Evolutionary conservation across 78 protist species (phyloP).

Genomic region (Pigoraptor vietnamica): DNA sequence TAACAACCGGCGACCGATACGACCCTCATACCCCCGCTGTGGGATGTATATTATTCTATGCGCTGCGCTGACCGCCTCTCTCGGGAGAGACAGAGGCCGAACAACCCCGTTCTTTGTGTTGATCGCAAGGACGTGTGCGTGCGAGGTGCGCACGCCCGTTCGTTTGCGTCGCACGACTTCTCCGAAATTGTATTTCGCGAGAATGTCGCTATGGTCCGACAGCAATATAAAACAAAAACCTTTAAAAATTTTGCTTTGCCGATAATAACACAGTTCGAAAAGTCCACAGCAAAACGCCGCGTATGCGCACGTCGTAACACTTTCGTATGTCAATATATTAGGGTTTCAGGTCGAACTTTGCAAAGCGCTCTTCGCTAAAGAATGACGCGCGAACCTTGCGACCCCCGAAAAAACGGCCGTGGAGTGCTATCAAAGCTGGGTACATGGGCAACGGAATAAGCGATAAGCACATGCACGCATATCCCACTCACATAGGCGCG

Average conservation of each 20-base stretch:
- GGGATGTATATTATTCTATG: too few relatives aligned
- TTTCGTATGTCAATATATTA: background rate
- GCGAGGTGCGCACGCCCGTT: background rate
- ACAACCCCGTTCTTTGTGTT: background rate
- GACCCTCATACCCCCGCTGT: too few relatives aligned
- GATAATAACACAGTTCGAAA: too few relatives aligned
- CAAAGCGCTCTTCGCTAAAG: conserved; percentile 1
- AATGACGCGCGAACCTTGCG: conserved; percentile 14
- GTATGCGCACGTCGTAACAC: too few relatives aligned
- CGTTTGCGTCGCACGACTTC: background rate
- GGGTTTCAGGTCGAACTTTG: background rate
- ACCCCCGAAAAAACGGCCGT: conserved; percentile 23
- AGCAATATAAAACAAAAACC: background rate
- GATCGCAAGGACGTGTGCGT: background rate
- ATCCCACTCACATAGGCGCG: too few relatives aligned
- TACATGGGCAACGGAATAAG: too few relatives aligned
- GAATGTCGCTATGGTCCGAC: background rate
- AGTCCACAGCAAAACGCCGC: too few relatives aligned
- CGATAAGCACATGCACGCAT: too few relatives aligned
- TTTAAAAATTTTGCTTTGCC: too few relatives aligned
- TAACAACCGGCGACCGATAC: too few relatives aligned
- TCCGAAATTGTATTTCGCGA: background rate
- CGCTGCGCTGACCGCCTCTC: too few relatives aligned
- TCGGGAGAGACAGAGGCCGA: too few relatives aligned
- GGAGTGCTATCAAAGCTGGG: background rate